phyloP scores from a whole-genome alignment of 2,329 filamentous ascomycete genomes.

The Penicillium sp. region DNA sequence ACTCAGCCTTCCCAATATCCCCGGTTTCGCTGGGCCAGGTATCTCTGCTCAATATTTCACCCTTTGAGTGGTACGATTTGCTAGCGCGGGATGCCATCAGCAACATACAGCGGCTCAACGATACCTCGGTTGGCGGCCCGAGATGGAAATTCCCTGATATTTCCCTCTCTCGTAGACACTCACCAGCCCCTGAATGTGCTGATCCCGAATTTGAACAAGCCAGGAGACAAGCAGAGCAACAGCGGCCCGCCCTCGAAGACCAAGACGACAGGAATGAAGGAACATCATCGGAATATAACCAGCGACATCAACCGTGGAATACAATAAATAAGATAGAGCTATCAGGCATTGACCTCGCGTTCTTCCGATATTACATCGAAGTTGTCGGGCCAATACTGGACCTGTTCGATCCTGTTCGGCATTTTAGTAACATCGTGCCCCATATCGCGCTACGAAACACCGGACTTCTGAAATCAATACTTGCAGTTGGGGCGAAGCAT shows the following conservation, averaged over 20 bases:
- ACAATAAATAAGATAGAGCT: constrained; percentile 13
- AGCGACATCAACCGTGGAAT: no score
- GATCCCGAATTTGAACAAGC: neutral
- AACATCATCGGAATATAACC: no score
- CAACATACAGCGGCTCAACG: neutral
- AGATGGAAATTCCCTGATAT: constrained; percentile 4
- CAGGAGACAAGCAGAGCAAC: neutral
- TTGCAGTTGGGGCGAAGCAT: constrained; percentile 8
- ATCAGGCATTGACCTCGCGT: constrained; percentile 6
- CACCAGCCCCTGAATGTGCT: neutral
- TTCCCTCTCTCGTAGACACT: constrained; percentile 13
- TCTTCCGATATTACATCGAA: constrained; percentile 10
- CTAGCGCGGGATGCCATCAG: constrained; percentile 28
- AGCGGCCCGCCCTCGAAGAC: no score
- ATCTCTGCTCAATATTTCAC: constrained; percentile 10
- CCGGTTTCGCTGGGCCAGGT: constrained; percentile 11
- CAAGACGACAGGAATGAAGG: no score
- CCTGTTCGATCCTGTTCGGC: constrained; percentile 18
- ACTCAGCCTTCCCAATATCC: constrained; percentile 3
- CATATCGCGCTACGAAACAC: constrained; percentile 11
- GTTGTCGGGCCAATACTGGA: constrained; percentile 14
- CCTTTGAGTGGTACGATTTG: constrained; percentile 28
- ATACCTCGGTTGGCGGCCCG: neutral
- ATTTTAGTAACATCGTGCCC: constrained; percentile 22
- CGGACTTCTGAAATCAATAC: constrained; percentile 3